Evolutionary conservation across 352 stramenopile species (phyloP), one percentile per base, ranked within the genome.

Genomic region (Pythium guiyangense): DNA sequence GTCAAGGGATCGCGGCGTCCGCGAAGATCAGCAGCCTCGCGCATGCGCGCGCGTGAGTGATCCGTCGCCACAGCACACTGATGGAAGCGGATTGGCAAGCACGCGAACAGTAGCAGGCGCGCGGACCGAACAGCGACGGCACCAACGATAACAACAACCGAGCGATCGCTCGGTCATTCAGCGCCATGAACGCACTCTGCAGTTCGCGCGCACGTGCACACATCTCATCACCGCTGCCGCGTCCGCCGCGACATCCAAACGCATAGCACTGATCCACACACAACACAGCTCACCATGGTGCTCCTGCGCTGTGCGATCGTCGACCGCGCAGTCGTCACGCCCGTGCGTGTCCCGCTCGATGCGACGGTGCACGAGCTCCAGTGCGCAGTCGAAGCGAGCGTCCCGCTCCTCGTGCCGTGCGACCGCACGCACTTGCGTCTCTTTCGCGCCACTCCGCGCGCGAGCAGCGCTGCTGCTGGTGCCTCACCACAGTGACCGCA

Each of bases 301-400:
- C 29, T 44, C 4, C n/a, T 54, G 29, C 31, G 49, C 31, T 54
- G 49, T 22, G 49, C 31, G 31, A 47, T 47, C 49, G 9, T 54
- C 18, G 49, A 31, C 1, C 49, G 26, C 29, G 31, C 14, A 15
- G n/a, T 14, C 18, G 49, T 54, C 17, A 12, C 42, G n/a, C 18
- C 42, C 2, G 31, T 54, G 25, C 31, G 29, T 10, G 35, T 53
- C 4, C 18, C 48, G 11, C 48, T 25, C 10, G n/a, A 26, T 25
- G 34, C 29, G 31, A 54, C 49, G 4, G 42, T 47, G 27, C 49
- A 44, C 4, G 49, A 54, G 25, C 49, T 54, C 5, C 49, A 54
- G 10, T 20, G 20, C 20, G 31, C 49, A 1, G 29, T 54, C 29
- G 37, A 44, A 10, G 17, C 34, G n/a, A 44, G 27, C 29, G 49